Evolutionary conservation across 805 yeast genomes (phyloP).

Genomic region (Sporopachydermia lactativora): DNA sequence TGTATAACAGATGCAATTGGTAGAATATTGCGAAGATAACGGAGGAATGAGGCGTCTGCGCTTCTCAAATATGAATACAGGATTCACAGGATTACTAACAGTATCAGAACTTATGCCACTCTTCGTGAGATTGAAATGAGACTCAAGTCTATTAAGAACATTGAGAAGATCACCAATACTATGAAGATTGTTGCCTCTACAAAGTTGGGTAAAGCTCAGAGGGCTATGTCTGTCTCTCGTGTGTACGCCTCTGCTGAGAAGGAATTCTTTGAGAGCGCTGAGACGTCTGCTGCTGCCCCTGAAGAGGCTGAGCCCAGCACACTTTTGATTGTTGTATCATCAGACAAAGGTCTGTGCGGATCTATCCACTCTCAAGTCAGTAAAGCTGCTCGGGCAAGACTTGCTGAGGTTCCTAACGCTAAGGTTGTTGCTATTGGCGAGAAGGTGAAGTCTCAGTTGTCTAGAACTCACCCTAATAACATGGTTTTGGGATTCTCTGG

Average conservation of each 20-base stretch:
- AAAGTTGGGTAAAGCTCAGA: constrained; percentile 88
- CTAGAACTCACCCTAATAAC: constrained; percentile 63
- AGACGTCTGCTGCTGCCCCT: constrained; percentile 43
- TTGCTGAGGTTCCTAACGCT: constrained; percentile 46
- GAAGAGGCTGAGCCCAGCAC: constrained; percentile 38
- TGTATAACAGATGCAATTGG: too few species aligned
- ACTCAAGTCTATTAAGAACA: constrained; percentile 95
- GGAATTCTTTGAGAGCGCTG: constrained; percentile 71
- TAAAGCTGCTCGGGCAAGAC: constrained; percentile 66
- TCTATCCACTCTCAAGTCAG: constrained; percentile 94
- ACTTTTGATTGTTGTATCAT: constrained; percentile 76
- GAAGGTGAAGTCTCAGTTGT: constrained; percentile 78
- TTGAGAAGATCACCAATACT: constrained; percentile 98
- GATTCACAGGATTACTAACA: constrained; percentile 3
- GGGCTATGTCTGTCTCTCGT: constrained; percentile 82
- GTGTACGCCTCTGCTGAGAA: constrained; percentile 68
- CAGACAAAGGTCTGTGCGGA: constrained; percentile 98
- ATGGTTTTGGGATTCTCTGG: constrained; percentile 73
- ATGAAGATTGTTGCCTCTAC: constrained; percentile 99
- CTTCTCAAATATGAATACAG: constrained; percentile 6
- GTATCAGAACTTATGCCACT: constrained; percentile 88
- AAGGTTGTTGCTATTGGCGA: constrained; percentile 89
- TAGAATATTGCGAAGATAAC: too few species aligned
- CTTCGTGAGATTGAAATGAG: constrained; percentile 97
- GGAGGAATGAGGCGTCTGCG: too few species aligned